phyloP scores from a whole-genome alignment of 768 basidiomycete genomes.

The Suillus variegatus region DNA sequence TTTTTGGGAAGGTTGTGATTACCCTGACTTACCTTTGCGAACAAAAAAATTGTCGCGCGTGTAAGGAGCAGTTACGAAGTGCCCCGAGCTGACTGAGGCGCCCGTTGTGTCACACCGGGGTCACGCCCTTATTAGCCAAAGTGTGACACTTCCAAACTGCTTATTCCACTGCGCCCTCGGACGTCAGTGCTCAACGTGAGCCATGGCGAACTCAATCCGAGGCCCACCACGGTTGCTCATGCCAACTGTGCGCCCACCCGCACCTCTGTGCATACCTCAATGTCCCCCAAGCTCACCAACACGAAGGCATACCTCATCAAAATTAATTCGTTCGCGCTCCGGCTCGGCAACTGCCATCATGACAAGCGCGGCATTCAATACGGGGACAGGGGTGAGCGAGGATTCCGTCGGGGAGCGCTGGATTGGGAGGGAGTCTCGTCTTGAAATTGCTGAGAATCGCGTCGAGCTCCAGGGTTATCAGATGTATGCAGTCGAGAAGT shows the following conservation, averaged over 20 bases:
- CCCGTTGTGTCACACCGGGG: neutral
- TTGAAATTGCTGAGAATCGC: slow-evolving; percentile 50
- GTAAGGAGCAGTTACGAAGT: neutral
- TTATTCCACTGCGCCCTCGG: neutral
- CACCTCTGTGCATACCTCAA: neutral
- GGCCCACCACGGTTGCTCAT: slow-evolving; percentile 26
- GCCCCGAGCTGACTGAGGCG: neutral
- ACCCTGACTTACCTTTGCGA: neutral
- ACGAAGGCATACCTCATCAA: slow-evolving; percentile 25
- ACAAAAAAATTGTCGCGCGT: neutral
- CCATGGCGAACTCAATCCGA: slow-evolving; percentile 9
- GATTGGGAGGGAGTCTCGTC: slow-evolving; percentile 47
- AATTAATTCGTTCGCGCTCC: slow-evolving; percentile 34
- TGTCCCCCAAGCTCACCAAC: slow-evolving; percentile 19
- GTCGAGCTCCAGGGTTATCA: slow-evolving; percentile 63
- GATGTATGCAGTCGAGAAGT: slow-evolving; percentile 86
- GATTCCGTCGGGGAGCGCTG: slow-evolving; percentile 38
- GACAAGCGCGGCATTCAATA: slow-evolving; percentile 16
- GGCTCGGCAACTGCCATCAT: slow-evolving; percentile 28
- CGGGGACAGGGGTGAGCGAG: slow-evolving; percentile 10
- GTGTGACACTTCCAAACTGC: neutral
- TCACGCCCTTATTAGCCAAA: neutral
- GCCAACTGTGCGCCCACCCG: slow-evolving; percentile 34
- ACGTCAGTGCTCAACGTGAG: neutral
- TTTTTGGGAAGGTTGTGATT: neutral